A percentile compares a stretch with the other conserved stretches of the same genome.
phyloP scores from a whole-genome alignment of 2,329 filamentous ascomycete species.

The Ramularia endophylla region DNA sequence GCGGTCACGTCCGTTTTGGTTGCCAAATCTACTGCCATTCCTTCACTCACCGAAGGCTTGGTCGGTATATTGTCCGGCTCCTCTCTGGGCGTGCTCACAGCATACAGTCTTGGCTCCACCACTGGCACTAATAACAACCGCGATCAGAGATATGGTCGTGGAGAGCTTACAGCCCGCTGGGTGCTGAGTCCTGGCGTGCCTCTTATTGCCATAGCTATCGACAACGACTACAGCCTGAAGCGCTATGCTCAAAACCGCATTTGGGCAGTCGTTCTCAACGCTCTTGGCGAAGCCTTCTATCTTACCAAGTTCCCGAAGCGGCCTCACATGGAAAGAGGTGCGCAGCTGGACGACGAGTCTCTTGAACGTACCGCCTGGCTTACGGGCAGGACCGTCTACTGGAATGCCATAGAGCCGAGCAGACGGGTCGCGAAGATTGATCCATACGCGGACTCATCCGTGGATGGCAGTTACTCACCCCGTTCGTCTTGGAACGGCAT shows the following conservation, averaged over 20 bases:
- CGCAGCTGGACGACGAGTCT: constrained; percentile 45
- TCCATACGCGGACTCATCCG: constrained; percentile 61
- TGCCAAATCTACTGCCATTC: constrained; percentile 70
- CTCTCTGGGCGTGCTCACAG: constrained; percentile 72
- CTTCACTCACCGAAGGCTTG: constrained; percentile 66
- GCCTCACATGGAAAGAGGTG: constrained; percentile 44
- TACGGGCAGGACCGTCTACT: constrained; percentile 70
- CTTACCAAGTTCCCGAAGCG: constrained; percentile 63
- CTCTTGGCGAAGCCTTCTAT: constrained; percentile 86
- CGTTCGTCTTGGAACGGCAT: constrained; percentile 69
- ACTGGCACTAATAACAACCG: constrained; percentile 50
- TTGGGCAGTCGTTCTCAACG: constrained; percentile 93
- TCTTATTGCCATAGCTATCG: constrained; percentile 75
- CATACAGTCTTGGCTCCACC: constrained; percentile 60
- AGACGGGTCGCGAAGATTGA: constrained; percentile 66
- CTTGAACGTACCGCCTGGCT: constrained; percentile 68
- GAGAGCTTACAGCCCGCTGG: constrained; percentile 84
- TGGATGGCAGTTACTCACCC: constrained; percentile 71
- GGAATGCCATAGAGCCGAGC: constrained; percentile 74
- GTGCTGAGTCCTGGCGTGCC: constrained; percentile 87
- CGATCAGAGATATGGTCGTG: constrained; percentile 58
- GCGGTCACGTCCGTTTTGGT: constrained; percentile 81
- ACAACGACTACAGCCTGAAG: constrained; percentile 71
- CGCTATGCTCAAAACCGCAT: constrained; percentile 65
- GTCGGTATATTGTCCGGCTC: constrained; percentile 80